These are phyloP conservation scores for Phytophthora macrochlamydospora DNA, from an alignment of 352 stramenopile species.

Conservation along the genomic window DNA sequence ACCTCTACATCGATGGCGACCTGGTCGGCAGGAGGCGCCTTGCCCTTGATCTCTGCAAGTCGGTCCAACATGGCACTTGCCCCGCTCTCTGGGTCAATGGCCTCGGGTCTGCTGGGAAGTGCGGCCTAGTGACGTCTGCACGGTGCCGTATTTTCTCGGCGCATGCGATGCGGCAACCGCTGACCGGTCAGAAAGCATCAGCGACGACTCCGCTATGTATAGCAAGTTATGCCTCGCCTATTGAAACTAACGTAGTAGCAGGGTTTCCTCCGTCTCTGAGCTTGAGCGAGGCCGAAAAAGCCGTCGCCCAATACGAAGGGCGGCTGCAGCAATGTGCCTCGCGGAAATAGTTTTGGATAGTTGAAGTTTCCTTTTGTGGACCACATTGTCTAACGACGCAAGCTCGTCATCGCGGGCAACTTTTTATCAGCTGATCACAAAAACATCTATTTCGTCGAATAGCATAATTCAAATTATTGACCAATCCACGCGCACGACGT, in stretches of 20 bases:
- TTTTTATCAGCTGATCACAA: not conserved
- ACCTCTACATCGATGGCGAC: conserved; percentile 77
- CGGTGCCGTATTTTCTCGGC: conserved; percentile 7
- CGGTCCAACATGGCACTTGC: conserved; percentile 59
- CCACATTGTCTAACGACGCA: not conserved
- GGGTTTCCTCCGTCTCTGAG: too few relatives aligned
- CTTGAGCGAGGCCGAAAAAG: too few relatives aligned
- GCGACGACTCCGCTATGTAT: not conserved
- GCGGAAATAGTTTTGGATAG: not conserved
- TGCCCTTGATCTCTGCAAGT: conserved; percentile 76
- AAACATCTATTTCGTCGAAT: not conserved
- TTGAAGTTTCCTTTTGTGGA: not conserved
- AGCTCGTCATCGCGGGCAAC: not conserved
- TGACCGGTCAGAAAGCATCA: not conserved
- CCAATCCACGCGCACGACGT: not conserved
- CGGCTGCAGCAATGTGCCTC: not conserved
- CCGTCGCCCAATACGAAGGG: too few relatives aligned
- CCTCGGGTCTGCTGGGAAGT: conserved; percentile 4
- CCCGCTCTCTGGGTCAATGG: not conserved
- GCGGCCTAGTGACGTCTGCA: not conserved
- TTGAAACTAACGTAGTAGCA: not conserved
- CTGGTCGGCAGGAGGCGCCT: conserved; percentile 29
- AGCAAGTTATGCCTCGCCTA: not conserved
- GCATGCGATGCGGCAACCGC: conserved; percentile 1
- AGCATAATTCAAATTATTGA: not conserved